Percentiles rank a stretch among this genome's conserved stretches.
Conservation (phyloP, 2,329 filamentous ascomycete species). For the Harringtonia aguacate region DNA sequence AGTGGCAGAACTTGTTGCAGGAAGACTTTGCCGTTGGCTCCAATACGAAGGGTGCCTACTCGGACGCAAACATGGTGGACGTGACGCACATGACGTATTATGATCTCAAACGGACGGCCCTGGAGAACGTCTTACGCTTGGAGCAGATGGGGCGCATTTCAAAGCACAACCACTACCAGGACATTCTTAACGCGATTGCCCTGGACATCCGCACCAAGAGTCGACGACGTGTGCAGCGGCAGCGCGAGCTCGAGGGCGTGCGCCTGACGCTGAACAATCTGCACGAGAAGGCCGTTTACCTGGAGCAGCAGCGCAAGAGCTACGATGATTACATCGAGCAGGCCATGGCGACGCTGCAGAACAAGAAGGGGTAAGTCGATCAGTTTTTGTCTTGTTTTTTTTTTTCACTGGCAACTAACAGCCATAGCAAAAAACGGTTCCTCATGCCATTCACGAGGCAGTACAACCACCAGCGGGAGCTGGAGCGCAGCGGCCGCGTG, state of each 20-base stretch:
- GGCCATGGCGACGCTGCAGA: conserved; percentile 93
- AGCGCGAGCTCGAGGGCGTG: conserved; percentile 81
- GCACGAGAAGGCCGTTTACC: conserved; percentile 78
- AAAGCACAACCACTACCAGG: conserved; percentile 88
- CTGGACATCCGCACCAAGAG: conserved; percentile 97
- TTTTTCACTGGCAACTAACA: background rate
- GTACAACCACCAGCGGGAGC: conserved; percentile 95
- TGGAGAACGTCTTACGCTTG: conserved; percentile 87
- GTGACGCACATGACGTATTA: conserved; percentile 83
- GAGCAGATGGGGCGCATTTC: conserved; percentile 83
- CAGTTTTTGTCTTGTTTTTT: background rate
- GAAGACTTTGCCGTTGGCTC: conserved; percentile 68
- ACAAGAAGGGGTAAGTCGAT: conserved; percentile 82
- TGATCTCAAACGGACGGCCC: conserved; percentile 81
- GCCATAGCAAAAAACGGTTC: conserved; percentile 71
- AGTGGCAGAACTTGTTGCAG: conserved; percentile 70
- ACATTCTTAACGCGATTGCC: conserved; percentile 94
- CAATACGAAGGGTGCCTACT: conserved; percentile 73
- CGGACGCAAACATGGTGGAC: conserved; percentile 80
- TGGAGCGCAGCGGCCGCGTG: conserved; percentile 82
- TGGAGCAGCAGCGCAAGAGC: conserved; percentile 90
- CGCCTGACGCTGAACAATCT: conserved; percentile 64
- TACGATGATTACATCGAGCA: conserved; percentile 99
- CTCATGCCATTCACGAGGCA: conserved; percentile 95
- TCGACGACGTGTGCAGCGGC: conserved; percentile 78